Evolutionary conservation across 495 filamentous ascomycete genomes (phyloP).

Genomic region (Jackrogersella multiformis): DNA sequence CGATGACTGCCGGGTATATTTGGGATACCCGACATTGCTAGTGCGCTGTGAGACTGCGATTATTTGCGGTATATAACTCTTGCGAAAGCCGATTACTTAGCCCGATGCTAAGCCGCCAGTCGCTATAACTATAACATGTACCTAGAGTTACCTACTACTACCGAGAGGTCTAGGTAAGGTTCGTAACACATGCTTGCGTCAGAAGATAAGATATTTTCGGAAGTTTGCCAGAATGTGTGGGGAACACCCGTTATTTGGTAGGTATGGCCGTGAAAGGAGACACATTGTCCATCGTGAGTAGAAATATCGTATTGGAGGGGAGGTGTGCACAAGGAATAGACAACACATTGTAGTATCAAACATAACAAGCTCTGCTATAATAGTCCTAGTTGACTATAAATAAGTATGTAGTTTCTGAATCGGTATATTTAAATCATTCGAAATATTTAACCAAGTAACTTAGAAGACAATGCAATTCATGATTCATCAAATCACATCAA

Average conservation of each 20-base stretch:
- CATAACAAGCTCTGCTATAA: too few relatives aligned
- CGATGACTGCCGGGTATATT: neutral
- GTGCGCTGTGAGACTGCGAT: slow-evolving; percentile 18
- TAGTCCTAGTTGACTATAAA: too few relatives aligned
- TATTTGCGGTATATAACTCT: too few relatives aligned
- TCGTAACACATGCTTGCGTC: too few relatives aligned
- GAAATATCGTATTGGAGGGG: neutral
- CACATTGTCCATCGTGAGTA: neutral
- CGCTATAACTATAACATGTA: too few relatives aligned
- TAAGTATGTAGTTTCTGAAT: too few relatives aligned
- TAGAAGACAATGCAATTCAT: slow-evolving; percentile 1
- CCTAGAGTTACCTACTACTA: too few relatives aligned
- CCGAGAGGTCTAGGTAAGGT: too few relatives aligned
- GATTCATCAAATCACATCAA: slow-evolving; percentile 1
- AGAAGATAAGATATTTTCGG: too few relatives aligned
- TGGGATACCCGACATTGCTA: slow-evolving; percentile 16
- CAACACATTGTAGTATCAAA: too few relatives aligned
- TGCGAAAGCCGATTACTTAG: neutral
- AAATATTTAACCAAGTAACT: neutral
- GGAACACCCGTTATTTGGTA: neutral
- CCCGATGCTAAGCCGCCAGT: too few relatives aligned
- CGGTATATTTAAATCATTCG: neutral
- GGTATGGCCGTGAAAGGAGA: slow-evolving; percentile 3
- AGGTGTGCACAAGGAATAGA: neutral
- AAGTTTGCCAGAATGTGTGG: neutral